Evolutionary conservation across 2,329 filamentous ascomycete genomes (phyloP).

Genomic region (Fusarium burgessii): DNA sequence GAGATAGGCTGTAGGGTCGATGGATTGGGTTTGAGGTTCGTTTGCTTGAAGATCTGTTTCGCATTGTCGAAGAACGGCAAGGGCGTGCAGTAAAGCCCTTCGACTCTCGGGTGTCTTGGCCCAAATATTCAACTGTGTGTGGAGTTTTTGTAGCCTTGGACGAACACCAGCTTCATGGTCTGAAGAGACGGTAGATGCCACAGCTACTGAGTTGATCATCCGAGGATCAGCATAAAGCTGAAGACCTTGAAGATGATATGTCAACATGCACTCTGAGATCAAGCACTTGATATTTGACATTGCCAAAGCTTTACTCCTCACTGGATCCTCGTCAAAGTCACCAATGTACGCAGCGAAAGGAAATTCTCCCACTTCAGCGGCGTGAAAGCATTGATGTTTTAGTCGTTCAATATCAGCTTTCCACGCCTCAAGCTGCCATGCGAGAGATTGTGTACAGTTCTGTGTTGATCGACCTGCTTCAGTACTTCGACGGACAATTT

Average conservation of each 20-base stretch:
- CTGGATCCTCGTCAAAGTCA: slow-evolving; percentile 43
- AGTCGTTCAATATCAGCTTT: slow-evolving; percentile 43
- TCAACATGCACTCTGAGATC: slow-evolving; percentile 50
- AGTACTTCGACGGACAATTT: slow-evolving; percentile 42
- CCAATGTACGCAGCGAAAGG: slow-evolving; percentile 47
- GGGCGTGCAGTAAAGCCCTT: slow-evolving; percentile 51
- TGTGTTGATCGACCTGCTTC: slow-evolving; percentile 11
- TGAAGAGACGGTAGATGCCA: slow-evolving; percentile 20
- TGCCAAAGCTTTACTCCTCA: slow-evolving; percentile 41
- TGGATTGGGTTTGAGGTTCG: slow-evolving; percentile 20
- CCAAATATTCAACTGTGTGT: slow-evolving; percentile 48
- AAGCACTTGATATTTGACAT: slow-evolving; percentile 48
- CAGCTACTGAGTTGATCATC: slow-evolving; percentile 46
- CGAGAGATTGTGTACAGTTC: slow-evolving; percentile 35
- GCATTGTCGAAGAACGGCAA: slow-evolving; percentile 48
- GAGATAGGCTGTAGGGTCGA: slow-evolving; percentile 53
- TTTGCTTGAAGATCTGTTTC: slow-evolving; percentile 39
- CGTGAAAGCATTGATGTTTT: slow-evolving; percentile 32
- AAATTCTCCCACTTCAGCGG: slow-evolving; percentile 22
- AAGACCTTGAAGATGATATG: slow-evolving; percentile 54
- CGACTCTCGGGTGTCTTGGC: slow-evolving; percentile 47
- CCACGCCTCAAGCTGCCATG: slow-evolving; percentile 46
- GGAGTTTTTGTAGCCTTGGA: slow-evolving; percentile 37
- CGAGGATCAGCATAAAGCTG: slow-evolving; percentile 53
- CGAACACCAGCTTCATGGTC: slow-evolving; percentile 27